A percentile compares a stretch with the other conserved stretches of the same genome.
Evolutionary conservation across 768 basidiomycete genomes (phyloP).

Genomic region (Tricholoma saponaceum): DNA sequence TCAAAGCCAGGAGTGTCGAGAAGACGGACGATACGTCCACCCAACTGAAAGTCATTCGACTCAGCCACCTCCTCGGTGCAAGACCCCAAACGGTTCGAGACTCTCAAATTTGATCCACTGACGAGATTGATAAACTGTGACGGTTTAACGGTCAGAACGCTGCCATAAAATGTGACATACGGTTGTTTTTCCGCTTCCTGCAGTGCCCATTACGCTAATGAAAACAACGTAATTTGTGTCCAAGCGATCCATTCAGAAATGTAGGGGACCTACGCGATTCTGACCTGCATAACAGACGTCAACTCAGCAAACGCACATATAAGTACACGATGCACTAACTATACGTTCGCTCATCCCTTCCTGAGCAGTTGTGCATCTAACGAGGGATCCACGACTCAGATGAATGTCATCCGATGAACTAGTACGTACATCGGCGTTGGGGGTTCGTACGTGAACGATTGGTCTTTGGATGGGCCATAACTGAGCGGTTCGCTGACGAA

Average conservation of each 20-base stretch:
- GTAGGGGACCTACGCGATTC: background rate
- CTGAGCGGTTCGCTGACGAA: background rate
- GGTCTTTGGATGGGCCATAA: background rate
- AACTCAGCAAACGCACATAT: background rate
- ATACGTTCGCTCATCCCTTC: background rate
- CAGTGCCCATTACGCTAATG: constrained; percentile 8
- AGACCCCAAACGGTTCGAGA: constrained; percentile 4
- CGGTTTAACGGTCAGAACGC: background rate
- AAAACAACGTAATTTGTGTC: background rate
- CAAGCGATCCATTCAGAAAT: background rate
- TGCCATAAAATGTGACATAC: background rate
- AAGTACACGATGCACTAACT: background rate
- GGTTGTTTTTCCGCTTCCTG: constrained; percentile 8
- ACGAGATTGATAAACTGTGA: constrained; percentile 14
- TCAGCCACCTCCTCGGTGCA: constrained; percentile 10
- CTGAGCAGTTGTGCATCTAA: background rate
- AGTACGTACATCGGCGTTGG: background rate
- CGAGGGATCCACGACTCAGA: background rate
- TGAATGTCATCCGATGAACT: background rate
- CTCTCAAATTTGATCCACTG: constrained; percentile 1
- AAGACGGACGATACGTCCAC: constrained; percentile 3
- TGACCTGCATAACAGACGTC: background rate
- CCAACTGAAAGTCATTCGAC: background rate
- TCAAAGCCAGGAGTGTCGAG: constrained; percentile 18
- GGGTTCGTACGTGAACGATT: background rate